Base-by-base conservation (phyloP, 140 eudicot genomes). In the Anethum foeniculum region DNA sequence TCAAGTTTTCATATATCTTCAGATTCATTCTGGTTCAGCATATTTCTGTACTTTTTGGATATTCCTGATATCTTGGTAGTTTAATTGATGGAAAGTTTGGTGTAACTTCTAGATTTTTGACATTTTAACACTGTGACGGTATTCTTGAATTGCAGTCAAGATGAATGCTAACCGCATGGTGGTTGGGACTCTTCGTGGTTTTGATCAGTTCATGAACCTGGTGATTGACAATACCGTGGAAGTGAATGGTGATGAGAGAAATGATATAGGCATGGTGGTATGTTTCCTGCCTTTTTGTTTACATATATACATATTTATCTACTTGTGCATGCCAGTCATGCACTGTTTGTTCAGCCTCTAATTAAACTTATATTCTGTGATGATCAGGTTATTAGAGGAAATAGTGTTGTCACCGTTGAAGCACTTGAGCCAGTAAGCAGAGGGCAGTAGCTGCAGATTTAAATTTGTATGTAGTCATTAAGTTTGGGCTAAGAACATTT, bases 151-250 rank as follows among this genome's bases (percentile, higher is more conserved):
- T 88, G 83, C 87, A 93, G 98, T 93, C 86, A 93, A 93, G 88
- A 88, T 93, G 88, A 93, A 93, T 86, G 98, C 98, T 16, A 91
- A 93, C 44, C 87, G 97, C 47, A 88, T 88, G 83, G 97, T 93
- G 52, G 88, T 86, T n/a, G 98, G 98, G 38, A 89, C 97, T 18
- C 98, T 93, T 71, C 97, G 97, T 82, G 98, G 98, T 10, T 93
- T 93, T 79, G 98, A 93, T 82, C 97, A 93, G 89, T 93, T 93
- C 80, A 93, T 93, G 98, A 91, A 93, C 79, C 85, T 93, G 77
- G 97, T 93, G 78, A 80, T 93, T 28, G 97, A 93, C 91, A 90
- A 93, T 85, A 93, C 97, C 6, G 87, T 89, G 78, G 94, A 93
- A 89, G 91, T 90, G 34, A 89, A 91, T 32, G 94, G 94, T 49